Evolutionary conservation across 2,329 filamentous ascomycete genomes (phyloP).

Genomic region (Colletotrichum echinochloae): DNA sequence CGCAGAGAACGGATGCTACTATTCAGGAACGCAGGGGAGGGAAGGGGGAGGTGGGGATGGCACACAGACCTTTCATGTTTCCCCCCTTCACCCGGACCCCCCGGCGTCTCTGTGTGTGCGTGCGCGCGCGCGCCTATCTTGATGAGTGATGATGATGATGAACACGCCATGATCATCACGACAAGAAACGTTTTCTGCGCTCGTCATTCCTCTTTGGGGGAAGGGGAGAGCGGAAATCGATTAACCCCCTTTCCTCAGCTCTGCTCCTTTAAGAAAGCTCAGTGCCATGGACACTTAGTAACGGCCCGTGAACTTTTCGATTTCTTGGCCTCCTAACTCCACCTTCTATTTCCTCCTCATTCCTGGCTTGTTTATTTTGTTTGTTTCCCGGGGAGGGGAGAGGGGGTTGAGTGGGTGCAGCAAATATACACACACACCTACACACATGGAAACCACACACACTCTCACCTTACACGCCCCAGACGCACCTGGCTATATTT

Average conservation of each 20-base stretch:
- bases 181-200: neutral
- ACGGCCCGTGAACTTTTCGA: neutral
- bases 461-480: neutral
- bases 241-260: neutral
- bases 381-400: neutral
- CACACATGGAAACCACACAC: neutral
- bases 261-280: neutral
- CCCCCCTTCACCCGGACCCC: neutral
- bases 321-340: neutral
- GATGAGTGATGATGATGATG: neutral
- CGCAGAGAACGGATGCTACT: neutral
- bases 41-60: neutral
- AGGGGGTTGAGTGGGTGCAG: neutral
- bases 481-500: neutral
- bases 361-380: neutral
- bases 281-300: neutral
- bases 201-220: neutral
- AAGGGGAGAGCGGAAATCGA: neutral
- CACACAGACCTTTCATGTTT: conserved; percentile 5
- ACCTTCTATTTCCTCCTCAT: neutral
- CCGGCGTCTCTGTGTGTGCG: too few relatives aligned
- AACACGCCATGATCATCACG: neutral
- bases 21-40: neutral
- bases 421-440: neutral
- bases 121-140: neutral